phyloP scores from a whole-genome alignment of 345 rosid genomes.

The Diplotaxis tenuifolia region DNA sequence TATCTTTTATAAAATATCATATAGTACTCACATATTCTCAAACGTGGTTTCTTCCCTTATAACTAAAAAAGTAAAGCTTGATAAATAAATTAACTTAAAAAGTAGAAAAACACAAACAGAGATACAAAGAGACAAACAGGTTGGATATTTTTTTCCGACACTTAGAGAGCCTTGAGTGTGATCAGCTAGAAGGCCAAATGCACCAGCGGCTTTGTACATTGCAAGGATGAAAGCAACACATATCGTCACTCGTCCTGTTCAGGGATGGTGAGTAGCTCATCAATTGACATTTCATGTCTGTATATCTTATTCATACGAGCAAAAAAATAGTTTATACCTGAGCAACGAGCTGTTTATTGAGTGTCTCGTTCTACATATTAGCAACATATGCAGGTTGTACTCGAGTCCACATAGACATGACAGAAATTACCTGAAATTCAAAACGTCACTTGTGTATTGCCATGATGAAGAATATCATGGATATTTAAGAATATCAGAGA shows the following conservation, averaged over 20 bases:
- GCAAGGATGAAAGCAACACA: slow-evolving; percentile 89
- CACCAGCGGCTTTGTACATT: slow-evolving; percentile 91
- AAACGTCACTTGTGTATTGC: not conserved
- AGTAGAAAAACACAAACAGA: not conserved
- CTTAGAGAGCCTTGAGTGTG: slow-evolving; percentile 56
- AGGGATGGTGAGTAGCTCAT: slow-evolving; percentile 74
- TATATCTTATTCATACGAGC: not conserved
- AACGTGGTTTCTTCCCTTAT: not conserved
- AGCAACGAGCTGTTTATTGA: no score
- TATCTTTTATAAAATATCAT: not conserved
- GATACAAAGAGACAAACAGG: not conserved
- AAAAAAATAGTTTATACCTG: slow-evolving; percentile 50
- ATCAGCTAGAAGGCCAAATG: slow-evolving; percentile 63
- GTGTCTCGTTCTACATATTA: no score
- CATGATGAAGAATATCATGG: not conserved
- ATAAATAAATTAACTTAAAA: not conserved
- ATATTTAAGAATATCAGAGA: not conserved
- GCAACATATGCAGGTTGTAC: no score
- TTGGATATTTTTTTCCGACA: not conserved
- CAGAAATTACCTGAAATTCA: slow-evolving; percentile 65
- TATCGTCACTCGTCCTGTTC: slow-evolving; percentile 92
- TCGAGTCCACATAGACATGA: no score
- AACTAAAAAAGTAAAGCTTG: not conserved
- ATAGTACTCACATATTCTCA: not conserved
- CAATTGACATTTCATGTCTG: slow-evolving; percentile 75